Evolutionary conservation across 1,139 yeast genomes (phyloP), one percentile per base, ranked within the genome.

Genomic region (Saccharomyces hybrid): DNA sequence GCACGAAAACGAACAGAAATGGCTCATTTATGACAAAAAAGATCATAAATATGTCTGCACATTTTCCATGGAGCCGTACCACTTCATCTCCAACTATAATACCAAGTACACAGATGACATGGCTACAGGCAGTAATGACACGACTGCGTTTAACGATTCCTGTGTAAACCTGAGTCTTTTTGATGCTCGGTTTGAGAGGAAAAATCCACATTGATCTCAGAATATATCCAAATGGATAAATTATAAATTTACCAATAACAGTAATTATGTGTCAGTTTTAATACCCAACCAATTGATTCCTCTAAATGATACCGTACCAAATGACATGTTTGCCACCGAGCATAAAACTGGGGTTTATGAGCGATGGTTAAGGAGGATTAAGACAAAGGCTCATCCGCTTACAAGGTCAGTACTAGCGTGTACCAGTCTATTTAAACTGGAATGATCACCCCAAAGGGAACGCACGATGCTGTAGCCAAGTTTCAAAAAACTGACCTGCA

Each of bases 111-210:
- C 44, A 16, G 31, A 46, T 26, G 48, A 26, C 8, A 25, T 28
- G 31, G 31, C 48, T 46, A 14, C 48, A 13, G 29, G 31, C 19
- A 11, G 31, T 11, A 28, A 11, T 13, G 25, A 47, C n/a, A 47
- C 32, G 11, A 25, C 23, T 1, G 58, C 61, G 14, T 60, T 67
- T 52, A 68, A 68, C 48, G 65, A 67, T 49, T 58, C 70, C 5
- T 64, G 68, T 47, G 52, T 66, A 32, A 86, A 86, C 63, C 72
- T 90, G 54, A 84, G 86, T 58, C 72, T 86, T 55, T 89, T 91
- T 67, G 93, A 86, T 61, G 84, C 93, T 0, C 81, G 83, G 51
- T 75, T 82, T 13, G 88, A 88, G 48, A 79, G 77, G 59, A 84
- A 82, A 63, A 87, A 88, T 62, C 91, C 90, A 0, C 23, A 32